Conservation (phyloP, 2,329 filamentous ascomycete species). For the Aspergillus persii region DNA sequence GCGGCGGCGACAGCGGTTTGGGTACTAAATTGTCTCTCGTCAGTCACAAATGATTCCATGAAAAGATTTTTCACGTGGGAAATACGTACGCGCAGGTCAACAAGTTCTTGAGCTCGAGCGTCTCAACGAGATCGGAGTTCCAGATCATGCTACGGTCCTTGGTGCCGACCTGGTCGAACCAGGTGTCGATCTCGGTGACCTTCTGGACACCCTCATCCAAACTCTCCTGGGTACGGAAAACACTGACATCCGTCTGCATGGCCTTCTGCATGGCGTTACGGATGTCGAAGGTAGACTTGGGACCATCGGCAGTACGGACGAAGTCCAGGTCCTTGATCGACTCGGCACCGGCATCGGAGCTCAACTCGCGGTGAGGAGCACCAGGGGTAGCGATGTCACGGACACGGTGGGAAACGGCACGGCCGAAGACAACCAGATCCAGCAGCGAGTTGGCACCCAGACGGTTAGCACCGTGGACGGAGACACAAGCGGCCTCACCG, state of each 20-base stretch:
- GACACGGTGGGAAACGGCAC: constrained; percentile 95
- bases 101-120: constrained; percentile 89
- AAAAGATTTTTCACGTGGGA: background rate
- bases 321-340: constrained; percentile 84
- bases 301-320: constrained; percentile 77
- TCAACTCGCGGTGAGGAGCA: constrained; percentile 72
- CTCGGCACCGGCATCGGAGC: constrained; percentile 82
- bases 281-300: constrained; percentile 85
- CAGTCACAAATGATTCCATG: constrained; percentile 11
- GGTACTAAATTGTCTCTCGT: constrained; percentile 50
- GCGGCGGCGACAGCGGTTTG: constrained; percentile 91
- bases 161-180: constrained; percentile 80
- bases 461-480: constrained; percentile 96
- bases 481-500: constrained; percentile 95
- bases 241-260: constrained; percentile 96
- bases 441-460: constrained; percentile 97
- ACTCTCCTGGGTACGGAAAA: constrained; percentile 92
- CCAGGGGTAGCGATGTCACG: constrained; percentile 90
- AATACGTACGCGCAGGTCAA: constrained; percentile 87
- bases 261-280: constrained; percentile 93
- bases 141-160: constrained; percentile 99
- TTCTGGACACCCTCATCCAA: constrained; percentile 89
- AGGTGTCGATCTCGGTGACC: constrained; percentile 79
- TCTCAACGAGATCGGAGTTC: constrained; percentile 97
- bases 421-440: constrained; percentile 95